Base-by-base conservation (phyloP, 202 grass and related monocot species). In the Elaeis oleifera region DNA sequence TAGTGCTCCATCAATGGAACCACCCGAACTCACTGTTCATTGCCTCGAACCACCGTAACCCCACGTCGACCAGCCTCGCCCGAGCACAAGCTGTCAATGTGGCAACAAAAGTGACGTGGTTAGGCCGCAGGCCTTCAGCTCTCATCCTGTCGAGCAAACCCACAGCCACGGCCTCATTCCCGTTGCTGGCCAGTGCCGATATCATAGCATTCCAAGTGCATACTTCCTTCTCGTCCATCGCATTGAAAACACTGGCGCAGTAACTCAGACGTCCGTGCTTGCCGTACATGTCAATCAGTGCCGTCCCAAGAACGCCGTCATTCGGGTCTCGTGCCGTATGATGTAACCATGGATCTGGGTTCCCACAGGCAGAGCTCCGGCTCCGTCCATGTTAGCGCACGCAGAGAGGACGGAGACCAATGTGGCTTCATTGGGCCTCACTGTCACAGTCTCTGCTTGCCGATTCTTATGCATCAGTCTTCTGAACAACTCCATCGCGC, bases 281-380 rank as follows among this genome's bases (percentile, higher is more conserved):
- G 8, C 85, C 80, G 53, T 95, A 95, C 77, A 81, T 79, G 77
- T 95, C 82, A 21, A 95, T 74, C 67, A 95, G 60, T 0, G 85
- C 59, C 0, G 90, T 95, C 29, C 83, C 3, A 90, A 62, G 60
- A 89, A 89, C 1, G 82, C 68, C 3, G 90, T 79, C 23, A 86
- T 56, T 11, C 70, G 49, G 20, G 76, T 51, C 59, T 62, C 67
- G 7, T 67, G 58, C 4, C 74, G 80, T 49, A 89, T 21, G 4
- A 89, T 31, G 65, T 79, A 64, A 0, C 57, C 60, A 13, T 95
- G 90, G 51, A 95, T 59, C 53, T 79, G 61, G 31, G 11, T 75
- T 21, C 85, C 85, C 1, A 1, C 11, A 0, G 13, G 27, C 6
- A 86, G 63, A 24, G 71, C 85, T 61, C 67, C 67, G 0, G 16